A percentile compares a stretch with the other conserved stretches of the same genome.
phyloP scores from a whole-genome alignment of 257 asterid species.

The Nyctanthes arbortristis region DNA sequence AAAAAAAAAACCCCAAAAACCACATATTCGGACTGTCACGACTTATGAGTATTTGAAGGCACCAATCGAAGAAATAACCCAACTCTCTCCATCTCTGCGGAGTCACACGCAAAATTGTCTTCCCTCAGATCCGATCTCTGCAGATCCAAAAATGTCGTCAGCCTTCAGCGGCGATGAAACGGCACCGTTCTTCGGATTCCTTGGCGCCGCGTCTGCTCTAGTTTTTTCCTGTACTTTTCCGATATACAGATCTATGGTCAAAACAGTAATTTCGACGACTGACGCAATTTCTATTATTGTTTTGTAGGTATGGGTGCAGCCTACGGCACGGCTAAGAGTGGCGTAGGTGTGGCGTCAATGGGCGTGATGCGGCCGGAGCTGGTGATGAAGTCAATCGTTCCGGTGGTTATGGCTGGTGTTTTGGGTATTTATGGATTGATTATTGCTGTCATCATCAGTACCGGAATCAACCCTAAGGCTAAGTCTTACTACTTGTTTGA shows the following conservation, averaged over 20 bases:
- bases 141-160: conserved; percentile 45
- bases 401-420: conserved; percentile 87
- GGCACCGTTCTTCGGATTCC: conserved; percentile 83
- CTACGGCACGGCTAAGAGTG: conserved; percentile 72
- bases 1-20: too few relatives aligned
- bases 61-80: neutral
- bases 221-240: conserved; percentile 64
- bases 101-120: neutral
- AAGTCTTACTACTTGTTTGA: conserved; percentile 66
- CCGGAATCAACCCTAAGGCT: conserved; percentile 72
- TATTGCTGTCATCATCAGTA: conserved; percentile 74
- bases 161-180: conserved; percentile 75
- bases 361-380: conserved; percentile 82
- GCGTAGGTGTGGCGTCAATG: conserved; percentile 86
- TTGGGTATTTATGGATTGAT: conserved; percentile 74
- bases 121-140: conserved; percentile 26
- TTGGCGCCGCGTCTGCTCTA: conserved; percentile 76
- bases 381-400: conserved; percentile 81
- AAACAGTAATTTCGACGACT: neutral
- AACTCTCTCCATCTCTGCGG: neutral
- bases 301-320: conserved; percentile 78
- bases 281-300: neutral
- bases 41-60: neutral
- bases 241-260: conserved; percentile 34
- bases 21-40: neutral